Evolutionary conservation across 2,329 filamentous ascomycete species (phyloP).

Genomic region (Penicillium hordei): DNA sequence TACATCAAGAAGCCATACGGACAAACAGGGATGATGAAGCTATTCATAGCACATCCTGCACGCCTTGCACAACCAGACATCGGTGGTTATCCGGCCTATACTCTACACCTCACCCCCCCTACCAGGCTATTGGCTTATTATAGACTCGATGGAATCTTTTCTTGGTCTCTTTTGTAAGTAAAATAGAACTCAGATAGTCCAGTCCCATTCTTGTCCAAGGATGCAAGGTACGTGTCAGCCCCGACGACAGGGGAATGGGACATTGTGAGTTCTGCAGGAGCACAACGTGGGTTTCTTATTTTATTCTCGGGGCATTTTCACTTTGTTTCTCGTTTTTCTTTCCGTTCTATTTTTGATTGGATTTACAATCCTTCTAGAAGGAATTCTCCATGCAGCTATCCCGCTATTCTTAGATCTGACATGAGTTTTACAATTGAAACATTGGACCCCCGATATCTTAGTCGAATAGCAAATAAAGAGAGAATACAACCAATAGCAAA

Average conservation of each 20-base stretch:
- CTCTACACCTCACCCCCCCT: not conserved
- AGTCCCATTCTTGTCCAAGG: not conserved
- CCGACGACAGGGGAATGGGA: not conserved
- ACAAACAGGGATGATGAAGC: not conserved
- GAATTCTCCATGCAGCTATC: not conserved
- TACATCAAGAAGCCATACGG: not conserved
- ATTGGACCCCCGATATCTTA: not conserved
- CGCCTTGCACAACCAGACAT: not conserved
- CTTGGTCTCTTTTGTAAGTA: too few relatives aligned
- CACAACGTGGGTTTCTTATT: constrained; percentile 25
- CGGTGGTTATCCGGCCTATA: constrained; percentile 1
- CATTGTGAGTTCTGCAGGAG: constrained; percentile 9
- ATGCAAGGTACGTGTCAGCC: constrained; percentile 4
- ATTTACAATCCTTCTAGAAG: constrained; percentile 5
- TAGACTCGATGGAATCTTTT: not conserved
- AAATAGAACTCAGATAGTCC: not conserved
- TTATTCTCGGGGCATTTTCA: constrained; percentile 4
- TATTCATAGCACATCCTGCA: constrained; percentile 2
- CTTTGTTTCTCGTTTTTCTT: too few relatives aligned
- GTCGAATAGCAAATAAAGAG: not conserved
- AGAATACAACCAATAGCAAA: not conserved
- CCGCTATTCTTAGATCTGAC: constrained; percentile 18
- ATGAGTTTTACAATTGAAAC: not conserved
- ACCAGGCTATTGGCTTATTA: not conserved
- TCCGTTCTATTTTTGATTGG: not conserved